Percentiles rank a stretch among this genome's conserved stretches.
These are phyloP conservation scores for Artemisia tridentata DNA, from an alignment of 129 eudicot species.

Conservation along the genomic window DNA sequence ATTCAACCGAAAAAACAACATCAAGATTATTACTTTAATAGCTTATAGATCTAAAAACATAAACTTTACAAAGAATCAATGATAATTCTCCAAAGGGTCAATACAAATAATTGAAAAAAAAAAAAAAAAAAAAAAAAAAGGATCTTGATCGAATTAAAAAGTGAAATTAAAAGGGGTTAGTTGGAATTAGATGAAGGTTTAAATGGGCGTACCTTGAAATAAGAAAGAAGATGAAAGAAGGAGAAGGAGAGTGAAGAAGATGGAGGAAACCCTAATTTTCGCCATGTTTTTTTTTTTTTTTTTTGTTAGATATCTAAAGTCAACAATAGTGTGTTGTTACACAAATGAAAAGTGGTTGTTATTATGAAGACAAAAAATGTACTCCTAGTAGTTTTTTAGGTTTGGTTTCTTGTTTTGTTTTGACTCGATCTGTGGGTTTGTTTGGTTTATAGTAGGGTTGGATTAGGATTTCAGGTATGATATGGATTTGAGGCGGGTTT, in stretches of 20 bases:
- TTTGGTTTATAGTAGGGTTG: no score
- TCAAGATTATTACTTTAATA: not conserved
- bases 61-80: not conserved
- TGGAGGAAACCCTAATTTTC: slow-evolving; percentile 65
- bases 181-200: slow-evolving; percentile 28
- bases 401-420: no score
- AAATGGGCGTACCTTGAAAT: slow-evolving; percentile 60
- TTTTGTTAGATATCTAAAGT: no score
- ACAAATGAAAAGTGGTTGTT: no score
- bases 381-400: no score
- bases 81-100: not conserved
- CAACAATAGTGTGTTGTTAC: no score
- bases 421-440: no score
- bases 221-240: slow-evolving; percentile 66
- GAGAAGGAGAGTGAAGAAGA: slow-evolving; percentile 51
- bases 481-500: no score
- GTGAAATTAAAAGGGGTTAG: not conserved
- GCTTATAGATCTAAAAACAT: not conserved
- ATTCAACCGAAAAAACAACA: not conserved
- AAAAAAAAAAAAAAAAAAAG: not conserved
- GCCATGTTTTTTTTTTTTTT: slow-evolving; percentile 24
- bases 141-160: slow-evolving; percentile 4
- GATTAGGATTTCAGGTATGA: no score
- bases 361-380: no score
- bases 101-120: not conserved